A percentile compares a stretch with the other conserved stretches of the same genome.
These are phyloP conservation scores for Pseudocercospora fijiensis DNA, from an alignment of 2,329 filamentous ascomycete species.

Conservation along the genomic window DNA sequence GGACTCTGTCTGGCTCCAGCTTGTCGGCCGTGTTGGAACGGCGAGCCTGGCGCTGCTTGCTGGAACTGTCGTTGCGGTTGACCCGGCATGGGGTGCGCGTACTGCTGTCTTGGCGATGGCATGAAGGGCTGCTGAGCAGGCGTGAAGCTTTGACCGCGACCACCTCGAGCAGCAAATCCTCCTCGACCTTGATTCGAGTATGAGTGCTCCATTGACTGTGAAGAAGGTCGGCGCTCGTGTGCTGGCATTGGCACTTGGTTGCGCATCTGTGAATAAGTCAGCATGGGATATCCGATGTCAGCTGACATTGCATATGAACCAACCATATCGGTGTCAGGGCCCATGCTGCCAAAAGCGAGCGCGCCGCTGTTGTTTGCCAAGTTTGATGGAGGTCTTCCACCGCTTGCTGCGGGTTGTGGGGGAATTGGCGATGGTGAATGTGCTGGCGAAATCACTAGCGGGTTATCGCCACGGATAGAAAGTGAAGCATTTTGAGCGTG, in stretches of 20 bases:
- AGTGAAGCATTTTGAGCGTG: slow-evolving; percentile 60
- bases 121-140: slow-evolving; percentile 51
- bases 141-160: slow-evolving; percentile 52
- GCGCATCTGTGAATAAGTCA: slow-evolving; percentile 29
- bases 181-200: slow-evolving; percentile 58
- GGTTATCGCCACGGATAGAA: slow-evolving; percentile 58
- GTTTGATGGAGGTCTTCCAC: slow-evolving; percentile 75
- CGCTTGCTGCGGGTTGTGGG: slow-evolving; percentile 76
- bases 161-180: slow-evolving; percentile 48
- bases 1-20: slow-evolving; percentile 56
- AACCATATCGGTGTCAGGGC: slow-evolving; percentile 72
- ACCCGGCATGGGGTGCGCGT: slow-evolving; percentile 50
- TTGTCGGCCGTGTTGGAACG: slow-evolving; percentile 36
- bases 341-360: slow-evolving; percentile 79
- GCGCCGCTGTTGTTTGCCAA: slow-evolving; percentile 69
- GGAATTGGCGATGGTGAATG: slow-evolving; percentile 92
- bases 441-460: slow-evolving; percentile 76
- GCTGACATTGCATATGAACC: slow-evolving; percentile 23
- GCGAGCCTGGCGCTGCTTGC: slow-evolving; percentile 39
- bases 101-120: slow-evolving; percentile 56
- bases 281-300: slow-evolving; percentile 14
- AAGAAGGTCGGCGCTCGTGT: slow-evolving; percentile 83
- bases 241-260: slow-evolving; percentile 43
- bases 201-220: slow-evolving; percentile 76
- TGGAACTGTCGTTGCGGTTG: slow-evolving; percentile 49